A percentile compares a stretch with the other conserved stretches of the same genome.
Evolutionary conservation across 305 asterid species (phyloP).

Genomic region (Withania somnifera): DNA sequence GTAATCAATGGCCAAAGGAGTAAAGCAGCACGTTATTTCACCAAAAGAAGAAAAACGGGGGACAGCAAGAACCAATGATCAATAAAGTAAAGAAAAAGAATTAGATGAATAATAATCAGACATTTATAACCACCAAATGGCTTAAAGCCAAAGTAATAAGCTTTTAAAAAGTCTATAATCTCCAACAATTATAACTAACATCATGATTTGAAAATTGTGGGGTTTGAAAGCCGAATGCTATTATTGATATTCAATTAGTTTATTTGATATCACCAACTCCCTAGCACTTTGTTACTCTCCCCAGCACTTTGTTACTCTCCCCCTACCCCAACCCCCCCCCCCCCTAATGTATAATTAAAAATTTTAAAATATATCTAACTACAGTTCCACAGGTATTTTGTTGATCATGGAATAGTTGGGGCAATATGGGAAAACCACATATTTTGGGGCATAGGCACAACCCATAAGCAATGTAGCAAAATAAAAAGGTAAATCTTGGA

Average conservation of each 20-base stretch:
- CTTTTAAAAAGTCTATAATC: neutral
- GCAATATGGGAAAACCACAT: neutral
- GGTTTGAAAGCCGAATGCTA: neutral
- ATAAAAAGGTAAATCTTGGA: neutral
- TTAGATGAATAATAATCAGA: neutral
- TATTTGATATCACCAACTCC: neutral
- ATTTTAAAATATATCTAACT: neutral
- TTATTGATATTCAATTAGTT: neutral
- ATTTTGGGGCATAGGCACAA: neutral
- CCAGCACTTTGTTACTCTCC: neutral
- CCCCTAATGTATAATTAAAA: neutral
- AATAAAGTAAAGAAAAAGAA: neutral
- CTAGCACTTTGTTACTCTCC: neutral
- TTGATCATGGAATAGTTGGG: neutral
- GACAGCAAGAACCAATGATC: neutral
- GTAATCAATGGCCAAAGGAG: neutral
- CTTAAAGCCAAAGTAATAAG: conserved; percentile 4
- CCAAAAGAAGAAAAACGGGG: neutral
- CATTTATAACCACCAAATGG: neutral
- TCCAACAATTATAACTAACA: neutral
- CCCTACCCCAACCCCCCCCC: too few species aligned
- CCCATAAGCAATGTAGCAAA: neutral
- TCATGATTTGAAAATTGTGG: conserved; percentile 1
- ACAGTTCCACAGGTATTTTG: neutral
- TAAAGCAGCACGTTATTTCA: conserved; percentile 1